Conservation (phyloP, 176 grass and related monocot genomes). For the Oryza rufipogon region DNA sequence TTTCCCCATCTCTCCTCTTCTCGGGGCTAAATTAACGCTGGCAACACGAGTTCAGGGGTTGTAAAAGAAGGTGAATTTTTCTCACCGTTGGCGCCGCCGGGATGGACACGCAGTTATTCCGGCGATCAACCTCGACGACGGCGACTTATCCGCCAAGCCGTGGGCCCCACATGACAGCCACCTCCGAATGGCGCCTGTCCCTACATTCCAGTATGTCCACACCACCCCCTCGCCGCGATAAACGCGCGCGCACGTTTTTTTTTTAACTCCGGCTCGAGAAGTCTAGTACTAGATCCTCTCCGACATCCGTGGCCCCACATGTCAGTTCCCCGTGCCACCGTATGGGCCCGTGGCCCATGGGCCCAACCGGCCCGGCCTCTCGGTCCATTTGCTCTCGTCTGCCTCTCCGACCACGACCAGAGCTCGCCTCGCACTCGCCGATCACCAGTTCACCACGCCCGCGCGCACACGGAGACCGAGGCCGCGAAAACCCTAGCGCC, state of each 20-base stretch:
- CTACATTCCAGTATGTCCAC: slow-evolving; percentile 18
- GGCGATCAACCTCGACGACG: slow-evolving; percentile 26
- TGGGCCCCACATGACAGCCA: neutral
- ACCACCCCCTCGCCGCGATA: slow-evolving; percentile 26
- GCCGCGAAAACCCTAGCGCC: slow-evolving; percentile 33
- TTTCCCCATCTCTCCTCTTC: slow-evolving; percentile 48
- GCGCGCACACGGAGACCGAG: slow-evolving; percentile 27
- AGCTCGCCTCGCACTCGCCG: neutral
- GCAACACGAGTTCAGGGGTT: neutral
- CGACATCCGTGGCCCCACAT: neutral
- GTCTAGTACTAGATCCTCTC: too few relatives aligned
- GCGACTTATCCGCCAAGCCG: neutral
- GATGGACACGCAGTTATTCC: neutral
- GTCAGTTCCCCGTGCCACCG: neutral
- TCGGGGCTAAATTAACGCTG: too few relatives aligned
- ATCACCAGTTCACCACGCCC: neutral
- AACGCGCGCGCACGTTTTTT: neutral
- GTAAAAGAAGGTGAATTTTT: too few relatives aligned
- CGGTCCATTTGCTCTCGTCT: neutral
- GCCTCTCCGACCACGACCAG: too few relatives aligned
- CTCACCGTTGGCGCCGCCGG: neutral
- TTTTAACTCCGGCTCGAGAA: too few relatives aligned
- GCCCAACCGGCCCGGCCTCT: slow-evolving; percentile 1
- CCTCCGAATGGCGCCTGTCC: neutral
- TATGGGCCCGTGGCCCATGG: neutral